Evolutionary conservation across 2,329 filamentous ascomycete genomes (phyloP), one percentile per base, ranked within the genome.

Genomic region (Hirsutella thompsonii): DNA sequence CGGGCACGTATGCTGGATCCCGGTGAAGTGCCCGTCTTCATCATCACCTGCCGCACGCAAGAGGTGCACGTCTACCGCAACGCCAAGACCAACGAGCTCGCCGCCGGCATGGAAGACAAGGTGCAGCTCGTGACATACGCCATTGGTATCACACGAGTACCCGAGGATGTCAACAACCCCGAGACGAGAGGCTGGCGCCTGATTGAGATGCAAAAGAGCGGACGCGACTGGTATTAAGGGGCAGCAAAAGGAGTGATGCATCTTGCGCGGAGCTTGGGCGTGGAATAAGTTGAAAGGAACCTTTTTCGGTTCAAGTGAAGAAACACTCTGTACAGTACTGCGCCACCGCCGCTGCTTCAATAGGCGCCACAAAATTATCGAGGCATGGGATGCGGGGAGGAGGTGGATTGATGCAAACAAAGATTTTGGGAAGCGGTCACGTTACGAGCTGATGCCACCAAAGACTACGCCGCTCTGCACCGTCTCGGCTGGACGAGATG

Each of bases 201-300:
- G 61, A 96, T 98, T 57, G 92, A 98, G 68, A 79, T 98, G 70
- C 92, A 98, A 64, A 98, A 98, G 80, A 93, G 87, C 61, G 90
- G 85, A 42, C 79, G 92, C 55, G 92, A 98, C 66, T 96, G 74
- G 62, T 74, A 75, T 51, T 78, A 64, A 65, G 37, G 41, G 8
- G 19, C 18, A 9, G 21, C 6, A 19, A 8, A 13, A 8, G 13
- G 13, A 16, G 10, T 16, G 32, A 34, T 34, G 32, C 32, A 34
- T 34, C n/a, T 34, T 34, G 32, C 32, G 32, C 32, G 32, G 32
- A 34, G 32, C 32, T 34, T n/a, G 32, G 8, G 32, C 16, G 32
- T 34, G 23, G 23, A 26, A 26, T n/a, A 19, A n/a, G n/a, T n/a
- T n/a, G n/a, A 10, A 38, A 30, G 37, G 23, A 16, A 11, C 23